Evolutionary conservation across 331 rosid species (phyloP), one percentile per base, ranked within the genome.

Genomic region (Pyracantha coccinea): DNA sequence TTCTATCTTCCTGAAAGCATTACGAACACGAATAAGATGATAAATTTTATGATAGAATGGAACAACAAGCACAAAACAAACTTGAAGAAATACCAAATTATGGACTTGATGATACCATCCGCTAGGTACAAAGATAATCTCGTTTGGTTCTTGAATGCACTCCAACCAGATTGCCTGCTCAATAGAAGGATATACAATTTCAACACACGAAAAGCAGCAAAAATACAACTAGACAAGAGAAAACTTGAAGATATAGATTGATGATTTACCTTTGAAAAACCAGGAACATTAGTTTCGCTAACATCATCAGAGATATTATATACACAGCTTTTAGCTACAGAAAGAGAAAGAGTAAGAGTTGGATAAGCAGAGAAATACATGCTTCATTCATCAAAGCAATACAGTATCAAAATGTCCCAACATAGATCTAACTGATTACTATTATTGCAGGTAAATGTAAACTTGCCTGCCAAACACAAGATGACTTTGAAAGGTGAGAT

Each of bases 61-160:
- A 38, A 38, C 44, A 35, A 35, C 13, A 38, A 31, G 41, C 38
- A 24, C 29, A 12, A 77, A 63, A 7, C 23, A 73, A 61, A 60
- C 17, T 41, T 11, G 6, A 65, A 52, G 19, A 71, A 71, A 68
- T 81, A 92, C 97, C 96, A 92, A 84, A 84, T 95, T 95, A 80
- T 89, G 90, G 79, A 95, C 97, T 85, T 95, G 97, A 86, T 95
- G 99, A 80, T 89, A 95, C 99, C 99, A 95, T 69, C 99, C 92
- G 2, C 97, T 92, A 24, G 97, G 99, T 69, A 92, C 97, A 86
- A 95, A 95, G 75, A 92, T 90, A 73, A 89, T 76, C 87, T 92
- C 97, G 66, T 91, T 90, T 20, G 83, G 88, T 78, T 90, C 97
- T 86, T 92, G 97, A 57, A 68, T 88, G 81, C 92, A 89, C 74